phyloP scores from a whole-genome alignment of 352 stramenopile species.

The Bremia lactucae region DNA sequence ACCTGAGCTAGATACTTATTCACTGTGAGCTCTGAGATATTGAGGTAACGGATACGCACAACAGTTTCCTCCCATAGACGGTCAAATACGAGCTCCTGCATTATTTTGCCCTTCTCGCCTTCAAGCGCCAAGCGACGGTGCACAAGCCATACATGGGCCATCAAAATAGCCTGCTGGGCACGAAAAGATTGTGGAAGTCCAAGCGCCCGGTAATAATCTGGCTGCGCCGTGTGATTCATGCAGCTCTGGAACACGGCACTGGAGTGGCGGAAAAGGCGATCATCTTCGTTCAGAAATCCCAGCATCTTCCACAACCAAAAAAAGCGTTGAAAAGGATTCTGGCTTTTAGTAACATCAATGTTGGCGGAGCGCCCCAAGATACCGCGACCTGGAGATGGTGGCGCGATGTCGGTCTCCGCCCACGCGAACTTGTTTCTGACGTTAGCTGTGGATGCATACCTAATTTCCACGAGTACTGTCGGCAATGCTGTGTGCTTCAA shows the following conservation, averaged over 20 bases:
- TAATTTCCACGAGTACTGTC: background rate
- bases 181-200: slow-evolving; percentile 81
- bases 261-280: slow-evolving; percentile 61
- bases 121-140: slow-evolving; percentile 87
- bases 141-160: slow-evolving; percentile 94
- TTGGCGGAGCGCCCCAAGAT: slow-evolving; percentile 65
- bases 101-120: slow-evolving; percentile 64
- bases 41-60: slow-evolving; percentile 86
- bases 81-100: slow-evolving; percentile 95
- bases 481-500: background rate
- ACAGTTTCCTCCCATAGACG: slow-evolving; percentile 93
- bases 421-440: slow-evolving; percentile 49
- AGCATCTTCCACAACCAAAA: slow-evolving; percentile 76
- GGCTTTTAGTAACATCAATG: slow-evolving; percentile 66
- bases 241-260: slow-evolving; percentile 74
- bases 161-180: slow-evolving; percentile 87
- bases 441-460: slow-evolving; percentile 6
- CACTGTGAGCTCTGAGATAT: slow-evolving; percentile 91
- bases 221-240: slow-evolving; percentile 67
- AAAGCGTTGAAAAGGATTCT: slow-evolving; percentile 58
- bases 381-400: slow-evolving; percentile 59
- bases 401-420: slow-evolving; percentile 71
- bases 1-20: slow-evolving; percentile 94
- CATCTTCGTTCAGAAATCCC: slow-evolving; percentile 83
- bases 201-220: slow-evolving; percentile 62